These are phyloP conservation scores for Yamadazyma endophytica DNA, from an alignment of 805 yeast genomes.

Conservation along the genomic window DNA sequence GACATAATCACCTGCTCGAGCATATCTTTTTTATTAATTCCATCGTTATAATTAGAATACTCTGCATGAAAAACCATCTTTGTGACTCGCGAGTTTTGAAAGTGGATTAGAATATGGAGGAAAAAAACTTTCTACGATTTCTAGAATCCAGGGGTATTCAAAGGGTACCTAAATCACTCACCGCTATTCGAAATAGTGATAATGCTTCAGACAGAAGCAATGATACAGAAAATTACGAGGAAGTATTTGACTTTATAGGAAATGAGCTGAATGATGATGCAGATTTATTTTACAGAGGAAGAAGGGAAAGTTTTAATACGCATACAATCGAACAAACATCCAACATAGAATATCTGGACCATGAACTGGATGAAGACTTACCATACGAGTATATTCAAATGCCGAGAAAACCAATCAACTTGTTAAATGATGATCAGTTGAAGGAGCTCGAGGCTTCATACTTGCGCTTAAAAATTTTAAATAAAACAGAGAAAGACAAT, in stretches of 20 bases:
- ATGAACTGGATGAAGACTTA: no score
- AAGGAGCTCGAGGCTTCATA: no score
- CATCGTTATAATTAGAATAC: slow-evolving; percentile 47
- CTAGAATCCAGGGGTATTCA: slow-evolving; percentile 9
- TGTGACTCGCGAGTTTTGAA: no score
- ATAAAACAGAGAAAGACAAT: no score
- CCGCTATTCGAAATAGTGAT: neutral
- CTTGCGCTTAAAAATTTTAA: no score
- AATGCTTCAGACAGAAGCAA: neutral
- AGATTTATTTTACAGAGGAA: slow-evolving; percentile 18
- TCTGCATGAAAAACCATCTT: slow-evolving; percentile 60
- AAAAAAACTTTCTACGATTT: slow-evolving; percentile 5
- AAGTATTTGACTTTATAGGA: slow-evolving; percentile 16
- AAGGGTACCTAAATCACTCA: slow-evolving; percentile 2
- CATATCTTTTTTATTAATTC: slow-evolving; percentile 45
- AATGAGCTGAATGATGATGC: slow-evolving; percentile 18
- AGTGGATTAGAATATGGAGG: no score
- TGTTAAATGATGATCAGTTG: no score
- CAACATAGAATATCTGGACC: no score
- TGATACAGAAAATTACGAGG: slow-evolving; percentile 10
- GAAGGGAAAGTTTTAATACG: slow-evolving; percentile 17
- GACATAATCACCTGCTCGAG: slow-evolving; percentile 56
- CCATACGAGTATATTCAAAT: no score
- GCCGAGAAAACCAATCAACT: no score
- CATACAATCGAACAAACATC: no score